These are phyloP conservation scores for Ceratobasidium sp. DNA, from an alignment of 1,284 basidiomycete genomes.

Conservation along the genomic window DNA sequence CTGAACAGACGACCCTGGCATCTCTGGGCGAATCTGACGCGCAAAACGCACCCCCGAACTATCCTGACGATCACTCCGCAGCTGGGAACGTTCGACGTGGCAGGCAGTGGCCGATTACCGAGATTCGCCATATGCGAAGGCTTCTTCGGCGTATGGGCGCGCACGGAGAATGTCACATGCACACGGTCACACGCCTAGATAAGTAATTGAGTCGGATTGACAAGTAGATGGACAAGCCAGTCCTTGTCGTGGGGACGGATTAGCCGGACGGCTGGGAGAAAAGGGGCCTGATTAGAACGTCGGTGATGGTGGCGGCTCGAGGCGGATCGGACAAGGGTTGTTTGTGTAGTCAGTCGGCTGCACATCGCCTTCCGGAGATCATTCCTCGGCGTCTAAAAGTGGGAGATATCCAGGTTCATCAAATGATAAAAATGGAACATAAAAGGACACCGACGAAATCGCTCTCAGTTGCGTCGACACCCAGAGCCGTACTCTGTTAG, in stretches of 20 bases:
- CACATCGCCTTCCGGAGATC: slow-evolving; percentile 36
- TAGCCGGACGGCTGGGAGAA: slow-evolving; percentile 20
- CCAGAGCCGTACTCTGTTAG: background rate
- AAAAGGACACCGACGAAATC: slow-evolving; percentile 2
- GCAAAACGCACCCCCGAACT: slow-evolving; percentile 1
- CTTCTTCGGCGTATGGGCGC: slow-evolving; percentile 23
- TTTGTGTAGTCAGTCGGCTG: background rate
- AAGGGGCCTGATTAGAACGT: background rate
- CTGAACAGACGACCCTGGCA: background rate
- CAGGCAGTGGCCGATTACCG: slow-evolving; percentile 30
- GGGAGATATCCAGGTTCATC: slow-evolving; percentile 23
- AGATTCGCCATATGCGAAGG: slow-evolving; percentile 34
- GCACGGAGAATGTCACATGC: slow-evolving; percentile 26
- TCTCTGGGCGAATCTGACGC: slow-evolving; percentile 10
- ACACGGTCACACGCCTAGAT: slow-evolving; percentile 9
- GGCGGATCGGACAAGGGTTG: background rate
- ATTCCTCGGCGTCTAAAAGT: slow-evolving; percentile 20
- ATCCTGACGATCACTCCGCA: slow-evolving; percentile 43
- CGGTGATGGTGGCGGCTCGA: slow-evolving; percentile 23
- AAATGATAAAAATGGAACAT: background rate
- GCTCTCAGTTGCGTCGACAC: slow-evolving; percentile 25
- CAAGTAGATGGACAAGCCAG: slow-evolving; percentile 4
- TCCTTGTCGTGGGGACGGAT: slow-evolving; percentile 13
- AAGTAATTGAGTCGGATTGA: background rate
- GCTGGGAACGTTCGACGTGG: slow-evolving; percentile 41